A percentile compares a stretch with the other conserved stretches of the same genome.
Conservation (phyloP, 2,329 filamentous ascomycete species). For the Calonectria crousiana region DNA sequence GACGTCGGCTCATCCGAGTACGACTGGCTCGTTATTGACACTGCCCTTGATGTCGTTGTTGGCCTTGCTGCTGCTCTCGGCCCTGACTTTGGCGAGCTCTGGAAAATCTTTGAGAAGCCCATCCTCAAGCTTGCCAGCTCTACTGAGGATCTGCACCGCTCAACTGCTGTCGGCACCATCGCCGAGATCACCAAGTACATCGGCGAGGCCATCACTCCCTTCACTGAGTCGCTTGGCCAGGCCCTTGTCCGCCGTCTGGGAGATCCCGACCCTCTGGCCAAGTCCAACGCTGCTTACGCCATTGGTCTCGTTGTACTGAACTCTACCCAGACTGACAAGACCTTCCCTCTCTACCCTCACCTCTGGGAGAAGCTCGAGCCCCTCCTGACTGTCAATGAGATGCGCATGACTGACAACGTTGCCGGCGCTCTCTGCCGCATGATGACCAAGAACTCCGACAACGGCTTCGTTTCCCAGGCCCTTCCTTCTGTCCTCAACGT, state of each 20-base stretch:
- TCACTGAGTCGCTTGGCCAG: conserved; percentile 81
- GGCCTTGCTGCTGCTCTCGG: conserved; percentile 88
- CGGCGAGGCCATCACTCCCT: conserved; percentile 83
- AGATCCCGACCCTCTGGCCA: conserved; percentile 91
- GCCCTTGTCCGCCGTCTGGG: conserved; percentile 87
- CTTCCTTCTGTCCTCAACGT: conserved; percentile 83
- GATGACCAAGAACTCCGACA: conserved; percentile 89
- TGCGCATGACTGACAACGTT: conserved; percentile 91
- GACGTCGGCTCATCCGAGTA: conserved; percentile 89
- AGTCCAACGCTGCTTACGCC: conserved; percentile 95
- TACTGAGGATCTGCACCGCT: conserved; percentile 87
- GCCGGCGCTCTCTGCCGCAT: conserved; percentile 92
- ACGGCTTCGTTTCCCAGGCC: conserved; percentile 83
- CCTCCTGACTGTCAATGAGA: conserved; percentile 80
- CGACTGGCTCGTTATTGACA: conserved; percentile 97
- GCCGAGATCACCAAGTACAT: conserved; percentile 92
- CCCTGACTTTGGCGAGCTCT: conserved; percentile 83
- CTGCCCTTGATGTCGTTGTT: conserved; percentile 89
- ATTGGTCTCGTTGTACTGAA: conserved; percentile 86
- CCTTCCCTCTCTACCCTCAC: conserved; percentile 80
- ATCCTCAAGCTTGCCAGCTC: conserved; percentile 90
- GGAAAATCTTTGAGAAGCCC: conserved; percentile 96
- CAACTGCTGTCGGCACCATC: conserved; percentile 89
- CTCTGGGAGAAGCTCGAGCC: conserved; percentile 91
- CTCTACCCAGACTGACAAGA: conserved; percentile 76